Evolutionary conservation across 495 filamentous ascomycete genomes (phyloP), one percentile per base, ranked within the genome.

Genomic region (Hypoxylon perforatum): DNA sequence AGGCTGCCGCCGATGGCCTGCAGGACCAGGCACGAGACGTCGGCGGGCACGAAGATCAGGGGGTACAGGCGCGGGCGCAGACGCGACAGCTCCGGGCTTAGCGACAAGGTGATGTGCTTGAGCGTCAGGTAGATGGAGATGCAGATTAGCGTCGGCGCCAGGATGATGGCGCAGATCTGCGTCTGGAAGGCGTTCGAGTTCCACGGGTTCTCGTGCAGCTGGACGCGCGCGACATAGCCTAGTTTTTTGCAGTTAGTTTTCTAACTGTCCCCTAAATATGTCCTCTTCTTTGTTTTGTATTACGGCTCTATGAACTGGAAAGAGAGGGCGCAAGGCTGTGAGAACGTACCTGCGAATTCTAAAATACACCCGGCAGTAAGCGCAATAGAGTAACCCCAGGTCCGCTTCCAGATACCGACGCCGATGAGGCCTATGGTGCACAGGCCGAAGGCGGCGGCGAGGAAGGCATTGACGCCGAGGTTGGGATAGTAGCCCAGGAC

Each of bases 401-500:
- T 85, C 68, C 79, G 81, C 69, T 82, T 89, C 76, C 81, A 82
- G 7, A 86, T 51, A 5, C 88, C 87, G 15, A 84, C 63, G 6
- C 67, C 74, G 15, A 87, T 28, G 11, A 88, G 81, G n/a, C 71
- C 47, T 3, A 85, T 35, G 0, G 77, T 74, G 15, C 81, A 79
- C 1, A 89, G 15, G 18, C 75, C 85, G 65, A 85, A 92, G 44
- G 80, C 79, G 25, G 81, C 80, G 9, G 80, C 73, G 72, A 90
- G 87, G 74, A 90, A 88, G 63, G 81, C 75, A 73, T 89, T 90
- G 42, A 83, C 86, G 45, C 83, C 87, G 6, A 86, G 76, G 65
- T 82, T 87, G 2, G 90, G 90, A 54, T 84, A 85, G 76, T 91
- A 91, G 28, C 88, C 89, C 65, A 90, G 84, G 15, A 87, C 89